A percentile compares a stretch with the other conserved stretches of the same genome.
Conservation (phyloP, 2,329 filamentous ascomycete genomes). For the Podosphaera fusca region DNA sequence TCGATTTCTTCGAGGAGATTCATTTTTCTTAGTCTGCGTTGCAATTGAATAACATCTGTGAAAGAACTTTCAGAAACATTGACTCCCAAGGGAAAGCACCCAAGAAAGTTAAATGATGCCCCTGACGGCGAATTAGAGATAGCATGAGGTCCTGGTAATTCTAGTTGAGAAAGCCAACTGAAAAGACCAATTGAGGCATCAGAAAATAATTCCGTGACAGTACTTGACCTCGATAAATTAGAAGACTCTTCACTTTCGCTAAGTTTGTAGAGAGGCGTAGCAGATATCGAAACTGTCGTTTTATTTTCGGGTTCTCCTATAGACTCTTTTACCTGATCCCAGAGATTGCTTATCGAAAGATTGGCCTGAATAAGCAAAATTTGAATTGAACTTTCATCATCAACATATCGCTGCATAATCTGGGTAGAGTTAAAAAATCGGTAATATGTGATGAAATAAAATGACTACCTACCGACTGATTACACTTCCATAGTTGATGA, state of each 20-base stretch:
- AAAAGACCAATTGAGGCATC: background rate
- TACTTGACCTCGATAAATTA: background rate
- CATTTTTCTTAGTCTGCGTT: constrained; percentile 20
- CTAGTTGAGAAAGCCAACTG: constrained; percentile 6
- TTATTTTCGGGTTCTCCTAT: background rate
- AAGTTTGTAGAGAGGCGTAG: background rate
- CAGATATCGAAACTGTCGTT: background rate
- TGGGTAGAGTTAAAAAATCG: background rate
- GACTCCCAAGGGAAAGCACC: constrained; percentile 25
- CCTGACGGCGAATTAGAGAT: constrained; percentile 17
- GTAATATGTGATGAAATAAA: background rate
- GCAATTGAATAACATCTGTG: constrained; percentile 21
- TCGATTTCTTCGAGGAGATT: constrained; percentile 16
- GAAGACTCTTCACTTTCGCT: background rate
- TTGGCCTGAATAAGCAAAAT: background rate
- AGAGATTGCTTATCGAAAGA: background rate
- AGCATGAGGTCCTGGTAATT: constrained; percentile 1
- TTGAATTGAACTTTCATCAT: constrained; percentile 2
- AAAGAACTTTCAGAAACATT: constrained; percentile 20
- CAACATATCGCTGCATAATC: background rate
- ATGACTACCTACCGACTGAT: constrained; percentile 6
- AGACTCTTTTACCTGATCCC: background rate
- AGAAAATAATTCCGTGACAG: background rate
- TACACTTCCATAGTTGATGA: constrained; percentile 12
- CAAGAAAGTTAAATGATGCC: constrained; percentile 18